Evolutionary conservation across 2,329 filamentous ascomycete species (phyloP), one percentile per base, ranked within the genome.

Genomic region (Calonectria montana): DNA sequence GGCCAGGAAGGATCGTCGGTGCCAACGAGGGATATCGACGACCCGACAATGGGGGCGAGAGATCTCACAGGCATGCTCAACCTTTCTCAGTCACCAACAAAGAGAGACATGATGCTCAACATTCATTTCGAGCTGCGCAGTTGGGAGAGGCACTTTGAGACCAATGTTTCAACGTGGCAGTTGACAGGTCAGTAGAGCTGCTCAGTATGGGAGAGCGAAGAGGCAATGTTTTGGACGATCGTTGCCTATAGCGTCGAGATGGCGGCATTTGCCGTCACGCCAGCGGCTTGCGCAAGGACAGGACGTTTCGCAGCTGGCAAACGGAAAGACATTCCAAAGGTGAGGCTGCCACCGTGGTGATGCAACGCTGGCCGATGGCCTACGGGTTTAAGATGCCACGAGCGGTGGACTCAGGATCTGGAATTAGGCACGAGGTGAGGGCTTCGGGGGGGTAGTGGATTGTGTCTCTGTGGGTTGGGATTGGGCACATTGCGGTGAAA

Each of bases 311-410:
- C 53, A 63, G 61, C 65, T 61, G 47, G 72, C n/a, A 67, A 45
- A 67, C 65, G 73, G 62, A 50, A 65, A 68, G 53, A 48, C 59
- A 67, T 77, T 78, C 75, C 75, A 66, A 29, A 31, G 64, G 55
- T 35, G 37, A 68, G 70, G 62, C 21, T 25, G 67, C 65, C 31
- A 37, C 31, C 13, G 29, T 21, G 39, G 64, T 9, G 31, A 13
- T 37, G 53, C n/a, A 25, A 50, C 9, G 9, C 29, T 12, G 25
- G 21, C 43, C 43, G 57, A 62, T 15, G 39, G 16, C 39, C 39
- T 62, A 25, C 18, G 53, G 43, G 63, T 65, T 41, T 65, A 39
- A 59, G 50, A 66, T 66, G 63, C 63, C 47, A 65, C 63, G 50
- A 66, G 64, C 53, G 64, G 64, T 23, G 64, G 64, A 25, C 50